phyloP scores from a whole-genome alignment of 2,329 filamentous ascomycete genomes.

The Arthrobotrys iridis region DNA sequence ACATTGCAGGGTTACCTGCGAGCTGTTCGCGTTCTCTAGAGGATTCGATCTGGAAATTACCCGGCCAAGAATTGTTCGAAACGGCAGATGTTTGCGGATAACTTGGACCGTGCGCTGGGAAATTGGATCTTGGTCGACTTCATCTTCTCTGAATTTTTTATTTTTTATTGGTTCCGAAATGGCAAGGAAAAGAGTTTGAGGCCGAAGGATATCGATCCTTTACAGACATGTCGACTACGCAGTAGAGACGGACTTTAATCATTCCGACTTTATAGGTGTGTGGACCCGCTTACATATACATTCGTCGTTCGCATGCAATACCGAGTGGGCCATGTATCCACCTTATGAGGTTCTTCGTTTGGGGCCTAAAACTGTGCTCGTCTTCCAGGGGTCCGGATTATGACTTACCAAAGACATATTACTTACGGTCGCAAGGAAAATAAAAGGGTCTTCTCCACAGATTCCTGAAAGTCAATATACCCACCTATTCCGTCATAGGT shows the following conservation, averaged over 20 bases:
- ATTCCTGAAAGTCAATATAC: constrained; percentile 1
- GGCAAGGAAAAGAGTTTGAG: no score
- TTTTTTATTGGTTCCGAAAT: no score
- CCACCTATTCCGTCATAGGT: constrained; percentile 4
- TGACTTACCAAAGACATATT: constrained; percentile 5
- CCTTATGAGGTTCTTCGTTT: not conserved
- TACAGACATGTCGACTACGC: not conserved
- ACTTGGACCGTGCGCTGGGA: constrained; percentile 13
- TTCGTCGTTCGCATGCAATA: not conserved
- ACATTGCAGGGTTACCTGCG: constrained; percentile 13
- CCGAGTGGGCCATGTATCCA: constrained; percentile 1
- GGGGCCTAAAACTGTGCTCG: not conserved
- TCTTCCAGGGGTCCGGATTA: constrained; percentile 1
- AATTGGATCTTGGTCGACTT: constrained; percentile 4
- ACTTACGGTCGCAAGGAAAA: not conserved
- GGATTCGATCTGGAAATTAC: not conserved
- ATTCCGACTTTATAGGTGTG: not conserved
- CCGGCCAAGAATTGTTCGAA: constrained; percentile 11
- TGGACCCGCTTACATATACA: not conserved
- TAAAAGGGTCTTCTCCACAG: constrained; percentile 20
- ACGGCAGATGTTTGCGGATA: constrained; percentile 11
- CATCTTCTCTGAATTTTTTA: not conserved
- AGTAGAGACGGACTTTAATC: not conserved
- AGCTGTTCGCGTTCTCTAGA: constrained; percentile 1
- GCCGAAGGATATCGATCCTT: no score